phyloP scores from a whole-genome alignment of 805 yeast species.

The Candida palmyrensis region DNA sequence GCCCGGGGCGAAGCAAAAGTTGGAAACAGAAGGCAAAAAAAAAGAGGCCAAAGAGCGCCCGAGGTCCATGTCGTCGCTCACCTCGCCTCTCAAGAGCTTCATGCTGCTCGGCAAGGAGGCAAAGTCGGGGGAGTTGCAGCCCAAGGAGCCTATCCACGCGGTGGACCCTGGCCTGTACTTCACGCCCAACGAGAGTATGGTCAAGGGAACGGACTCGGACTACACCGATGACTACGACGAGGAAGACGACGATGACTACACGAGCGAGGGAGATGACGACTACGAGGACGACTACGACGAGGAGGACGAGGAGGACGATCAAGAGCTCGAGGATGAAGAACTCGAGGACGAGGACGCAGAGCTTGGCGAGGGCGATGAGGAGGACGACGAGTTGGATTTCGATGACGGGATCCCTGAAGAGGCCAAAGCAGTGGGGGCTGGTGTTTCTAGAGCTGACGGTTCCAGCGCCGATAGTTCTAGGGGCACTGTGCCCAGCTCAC shows the following conservation, averaged over 20 bases:
- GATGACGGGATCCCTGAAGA: slow-evolving; percentile 6
- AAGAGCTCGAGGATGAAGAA: slow-evolving; percentile 13
- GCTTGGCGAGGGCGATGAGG: slow-evolving; percentile 11
- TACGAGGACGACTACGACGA: slow-evolving; percentile 28
- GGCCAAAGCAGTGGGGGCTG: too few species aligned
- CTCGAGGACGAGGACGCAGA: slow-evolving; percentile 12
- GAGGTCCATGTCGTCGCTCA: slow-evolving; percentile 27
- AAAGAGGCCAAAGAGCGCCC: slow-evolving; percentile 22
- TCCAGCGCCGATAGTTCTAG: too few species aligned
- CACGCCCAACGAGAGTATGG: slow-evolving; percentile 8
- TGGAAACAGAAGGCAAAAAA: slow-evolving; percentile 10
- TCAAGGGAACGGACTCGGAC: slow-evolving; percentile 7
- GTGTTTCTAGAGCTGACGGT: too few species aligned
- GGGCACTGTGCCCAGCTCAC: too few species aligned
- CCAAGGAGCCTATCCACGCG: slow-evolving; percentile 6
- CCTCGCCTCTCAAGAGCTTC: slow-evolving; percentile 38
- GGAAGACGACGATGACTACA: slow-evolving; percentile 23
- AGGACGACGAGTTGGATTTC: slow-evolving; percentile 10
- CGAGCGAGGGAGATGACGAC: slow-evolving; percentile 17
- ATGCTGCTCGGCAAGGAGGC: slow-evolving; percentile 26
- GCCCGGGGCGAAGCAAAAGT: not conserved
- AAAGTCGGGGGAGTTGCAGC: slow-evolving; percentile 13
- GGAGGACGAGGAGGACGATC: slow-evolving; percentile 19
- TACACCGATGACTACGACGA: slow-evolving; percentile 20
- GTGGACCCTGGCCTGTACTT: slow-evolving; percentile 13